Base-by-base conservation (phyloP, 148 eudicot species). In the Pouteria glomerata region DNA sequence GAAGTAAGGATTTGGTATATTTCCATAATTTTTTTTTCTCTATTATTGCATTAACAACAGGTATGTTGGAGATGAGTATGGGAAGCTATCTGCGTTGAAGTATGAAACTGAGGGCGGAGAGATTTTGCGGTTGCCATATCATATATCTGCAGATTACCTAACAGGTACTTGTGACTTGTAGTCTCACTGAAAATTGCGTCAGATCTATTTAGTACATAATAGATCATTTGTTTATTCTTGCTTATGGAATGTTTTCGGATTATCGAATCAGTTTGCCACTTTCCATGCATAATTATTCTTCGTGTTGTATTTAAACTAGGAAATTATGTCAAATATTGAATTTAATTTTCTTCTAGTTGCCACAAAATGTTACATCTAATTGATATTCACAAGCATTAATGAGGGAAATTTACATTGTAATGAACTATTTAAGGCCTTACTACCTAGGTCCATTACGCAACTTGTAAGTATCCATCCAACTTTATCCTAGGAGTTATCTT, bases 61-160 rank as follows among this genome's bases (percentile, higher is more conserved):
- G 80, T 82, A 79, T 74, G 57, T 82, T 68, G 86, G 83, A 74
- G 86, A 80, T 72, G 83, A 83, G 62, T 42, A 76, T 61, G 85
- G 85, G 34, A 45, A 48, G 65, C 45, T 79, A 30, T 82, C 83
- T 35, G 85, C 77, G 23, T 51, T 82, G 63, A 79, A 82, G 70
- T 80, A 76, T 62, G 72, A 79, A 12, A 21, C 62, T 13, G 85
- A 79, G 62, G 69, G 24, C 73, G 76, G 41, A 76, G 63, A 73
- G 35, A 70, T 82, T 77, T 48, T 76, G 63, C 73, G 31, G 56
- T 62, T 76, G 78, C 80, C 71, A 27, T 80, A 71, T 81, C 70
- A 67, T 23, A 27, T 84, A 56, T 70, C 81, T 31, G 39, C 63
- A 35, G 68, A 74, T 70, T 68, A 75, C 52, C 71, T 81, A 33